phyloP scores from a whole-genome alignment of 2,329 filamentous ascomycete species.

The Periconia sp. region DNA sequence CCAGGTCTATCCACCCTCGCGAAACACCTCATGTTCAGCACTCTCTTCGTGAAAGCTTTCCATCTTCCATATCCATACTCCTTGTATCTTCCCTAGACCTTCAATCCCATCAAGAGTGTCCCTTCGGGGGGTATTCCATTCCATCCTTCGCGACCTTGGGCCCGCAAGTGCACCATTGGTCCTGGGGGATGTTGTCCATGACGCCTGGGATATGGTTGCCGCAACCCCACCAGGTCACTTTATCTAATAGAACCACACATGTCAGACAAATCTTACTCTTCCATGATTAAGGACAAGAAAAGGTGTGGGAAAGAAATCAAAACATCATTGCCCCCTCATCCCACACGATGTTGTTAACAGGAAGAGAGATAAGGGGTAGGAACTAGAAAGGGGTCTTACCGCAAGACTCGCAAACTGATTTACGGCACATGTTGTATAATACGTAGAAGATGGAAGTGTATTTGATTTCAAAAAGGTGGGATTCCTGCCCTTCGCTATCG shows the following conservation, averaged over 20 bases:
- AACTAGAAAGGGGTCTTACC: constrained; percentile 50
- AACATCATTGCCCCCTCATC: no score
- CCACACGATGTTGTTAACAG: no score
- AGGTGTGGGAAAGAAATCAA: not conserved
- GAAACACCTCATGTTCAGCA: no score
- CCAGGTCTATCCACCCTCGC: no score
- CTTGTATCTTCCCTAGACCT: no score
- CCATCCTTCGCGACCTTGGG: constrained; percentile 64
- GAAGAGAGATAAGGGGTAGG: not conserved
- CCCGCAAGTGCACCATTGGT: constrained; percentile 66
- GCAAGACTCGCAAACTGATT: constrained; percentile 63
- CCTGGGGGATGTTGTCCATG: constrained; percentile 60
- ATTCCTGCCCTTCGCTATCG: no score
- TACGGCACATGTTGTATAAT: constrained; percentile 62
- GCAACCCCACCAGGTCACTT: constrained; percentile 67
- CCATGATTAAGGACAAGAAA: not conserved
- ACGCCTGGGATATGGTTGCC: constrained; percentile 63
- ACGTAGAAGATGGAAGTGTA: not conserved
- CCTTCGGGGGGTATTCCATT: constrained; percentile 67
- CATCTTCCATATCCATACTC: no score
- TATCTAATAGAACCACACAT: constrained; percentile 41
- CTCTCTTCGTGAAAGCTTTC: no score
- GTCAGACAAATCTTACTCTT: not conserved
- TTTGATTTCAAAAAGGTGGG: not conserved
- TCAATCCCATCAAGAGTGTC: constrained; percentile 26